Conservation (phyloP, 2,329 filamentous ascomycete species). For the Nakataea oryzae region DNA sequence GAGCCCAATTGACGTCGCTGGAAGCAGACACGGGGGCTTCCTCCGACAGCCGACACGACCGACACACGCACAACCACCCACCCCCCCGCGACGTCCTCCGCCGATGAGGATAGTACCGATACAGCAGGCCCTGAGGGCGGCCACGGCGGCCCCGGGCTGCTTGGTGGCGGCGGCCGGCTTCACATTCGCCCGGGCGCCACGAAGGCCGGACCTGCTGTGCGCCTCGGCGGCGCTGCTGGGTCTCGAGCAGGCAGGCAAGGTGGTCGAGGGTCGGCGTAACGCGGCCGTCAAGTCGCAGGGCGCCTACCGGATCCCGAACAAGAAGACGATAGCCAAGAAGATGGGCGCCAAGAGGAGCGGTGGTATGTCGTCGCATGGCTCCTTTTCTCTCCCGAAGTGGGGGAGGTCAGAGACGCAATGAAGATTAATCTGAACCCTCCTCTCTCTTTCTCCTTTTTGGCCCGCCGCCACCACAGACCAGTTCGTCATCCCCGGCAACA, state of each 20-base stretch:
- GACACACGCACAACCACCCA: background rate
- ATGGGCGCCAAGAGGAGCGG: conserved; percentile 89
- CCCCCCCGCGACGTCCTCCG: too few relatives aligned
- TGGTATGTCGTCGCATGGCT: conserved; percentile 41
- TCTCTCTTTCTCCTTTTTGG: background rate
- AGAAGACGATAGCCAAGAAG: conserved; percentile 62
- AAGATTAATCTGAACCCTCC: background rate
- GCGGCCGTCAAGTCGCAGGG: conserved; percentile 55
- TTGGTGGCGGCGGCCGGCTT: conserved; percentile 17
- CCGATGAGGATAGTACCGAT: conserved; percentile 19
- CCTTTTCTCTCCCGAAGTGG: background rate
- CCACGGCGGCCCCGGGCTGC: conserved; percentile 26
- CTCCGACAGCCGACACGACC: background rate
- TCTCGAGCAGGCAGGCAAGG: conserved; percentile 24
- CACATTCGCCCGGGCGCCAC: conserved; percentile 9
- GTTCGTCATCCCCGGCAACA: conserved; percentile 91
- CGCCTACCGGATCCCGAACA: conserved; percentile 53
- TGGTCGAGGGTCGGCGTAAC: conserved; percentile 39
- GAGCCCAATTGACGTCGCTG: background rate
- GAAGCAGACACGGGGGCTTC: background rate
- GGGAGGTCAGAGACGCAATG: background rate
- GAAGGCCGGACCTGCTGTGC: conserved; percentile 16
- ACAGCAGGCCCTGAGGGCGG: conserved; percentile 32
- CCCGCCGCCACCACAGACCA: conserved; percentile 46
- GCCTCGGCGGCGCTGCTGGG: conserved; percentile 16